Evolutionary conservation across 2,329 filamentous ascomycete genomes (phyloP), one percentile per base, ranked within the genome.

Genomic region (Claviceps monticola): DNA sequence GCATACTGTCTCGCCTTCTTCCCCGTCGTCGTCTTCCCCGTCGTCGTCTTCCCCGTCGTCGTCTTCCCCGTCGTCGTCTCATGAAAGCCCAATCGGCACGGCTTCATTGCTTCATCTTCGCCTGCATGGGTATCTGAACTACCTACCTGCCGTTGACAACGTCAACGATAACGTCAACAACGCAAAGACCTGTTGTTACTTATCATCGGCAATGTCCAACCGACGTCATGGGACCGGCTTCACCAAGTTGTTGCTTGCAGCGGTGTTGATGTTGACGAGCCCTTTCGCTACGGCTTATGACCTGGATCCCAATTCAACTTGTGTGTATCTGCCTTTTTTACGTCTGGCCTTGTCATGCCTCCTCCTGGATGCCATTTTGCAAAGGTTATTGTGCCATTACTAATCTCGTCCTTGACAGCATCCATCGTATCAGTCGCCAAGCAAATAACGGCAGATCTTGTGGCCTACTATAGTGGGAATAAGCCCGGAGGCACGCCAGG

Each of bases 401-500:
- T 49, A 26, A 50, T 38, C 50, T 16, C 17, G 3, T 4, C 44
- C 29, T 47, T 13, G 19, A 49, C 41, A 80, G 77, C 71, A 44
- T 79, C 75, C 1, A 63, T 80, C 54, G 73, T 67, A 53, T 60
- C 65, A 39, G 67, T 74, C 11, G 69, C 78, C 14, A 74, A 72
- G 54, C 65, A 70, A 46, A 73, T 80, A 64, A 69, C 75, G 1
- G 65, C 69, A 43, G 76, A 79, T 57, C 67, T 80, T 63, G 57
- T 71, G 50, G 58, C 63, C 6, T 69, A 66, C 49, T 71, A 71
- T 53, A 51, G 64, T 23, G 76, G 77, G 45, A 58, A 79, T 57
- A 60, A 76, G 53, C 73, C 72, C 0, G 76, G 75, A 39, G 64
- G 69, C 17, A 72, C 64, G 4, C 76, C 76, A 7, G 76, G 76